Evolutionary conservation across 352 stramenopile species (phyloP), one percentile per base, ranked within the genome.

Genomic region (Pilasporangium apinafurcum): DNA sequence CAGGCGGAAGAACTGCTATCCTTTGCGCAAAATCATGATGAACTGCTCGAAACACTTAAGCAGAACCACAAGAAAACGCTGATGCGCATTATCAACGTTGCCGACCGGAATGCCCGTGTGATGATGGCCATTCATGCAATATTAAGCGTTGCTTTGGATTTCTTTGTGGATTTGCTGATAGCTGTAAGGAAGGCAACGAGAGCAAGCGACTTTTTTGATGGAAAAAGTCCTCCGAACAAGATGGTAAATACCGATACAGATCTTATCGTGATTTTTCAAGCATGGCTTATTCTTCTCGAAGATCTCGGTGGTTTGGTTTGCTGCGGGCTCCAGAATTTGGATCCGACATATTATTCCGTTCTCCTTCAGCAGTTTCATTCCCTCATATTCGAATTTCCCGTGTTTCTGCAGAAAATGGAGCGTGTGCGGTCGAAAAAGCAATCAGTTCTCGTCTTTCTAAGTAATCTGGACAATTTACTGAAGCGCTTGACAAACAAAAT

Each of bases 371-470:
- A 81, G 10, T 45, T 77, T 16, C 46, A 59, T 16, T 38, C 40
- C 5, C 56, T 68, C 7, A 48, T 61, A 25, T 44, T 40, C 2
- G 65, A 81, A 21, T 30, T 77, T 1, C 68, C 65, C 0, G 2
- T 39, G 7, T 72, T 77, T 42, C 36, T 77, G 18, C 53, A 56
- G 13, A 77, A 77, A 31, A 69, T 62, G 48, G 58, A 80, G 50
- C 46, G 50, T 4, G 18, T 59, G 0, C 51, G 72, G 24, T 64
- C 62, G 4, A 48, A 59, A 29, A 28, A 53, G 12, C 48, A 75
- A 25, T 52, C 59, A 1, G 29, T 72, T 0, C 24, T 59, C 14
- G 51, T 75, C 39, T 61, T 73, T 35, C 38, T 78, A 21, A 68
- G 61, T n/a, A 81, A 75, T 40, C 27, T 77, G 5, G 55, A 78